Evolutionary conservation across 805 yeast species (phyloP), one percentile per base, ranked within the genome.

Genomic region (Candida nanaspora): DNA sequence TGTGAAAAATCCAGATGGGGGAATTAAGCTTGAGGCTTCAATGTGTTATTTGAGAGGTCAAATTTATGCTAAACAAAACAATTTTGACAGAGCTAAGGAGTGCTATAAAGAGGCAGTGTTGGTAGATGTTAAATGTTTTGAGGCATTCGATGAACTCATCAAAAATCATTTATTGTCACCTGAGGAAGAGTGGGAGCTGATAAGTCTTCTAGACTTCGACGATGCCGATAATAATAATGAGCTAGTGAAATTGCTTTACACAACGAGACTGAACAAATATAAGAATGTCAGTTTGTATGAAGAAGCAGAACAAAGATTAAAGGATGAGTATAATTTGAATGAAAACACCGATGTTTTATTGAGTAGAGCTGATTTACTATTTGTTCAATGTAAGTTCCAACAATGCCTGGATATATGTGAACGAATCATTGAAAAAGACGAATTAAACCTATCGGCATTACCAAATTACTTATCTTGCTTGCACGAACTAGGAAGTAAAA

Each of bases 71-170:
- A 80, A 82, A 46, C 89, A 83, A 53, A 86, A 86, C 57, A 86
- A 86, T 60, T 82, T 86, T 52, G 93, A 83, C 18, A 70, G 74
- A 46, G 98, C 98, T 0, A 87, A 85, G 52, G 88, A 84, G 40
- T 82, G 93, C 39, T 88, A 79, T 52, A 78, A 80, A 53, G 96
- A 87, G 53, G 96, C 98, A 1, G 79, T 89, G 0, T 50, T 76
- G 48, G 86, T 86, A 2, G 98, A 91, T 59, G 88, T 85, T 7
- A 86, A 88, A 58, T 93, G 97, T 61, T 91, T 69, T 58, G 98
- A 91, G 50, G 97, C 98, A 0, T 87, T 87, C 57, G 77, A 85
- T 51, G 88, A 84, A 55, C 70, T 91, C 38, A 72, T 85, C 2
- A 64, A 73, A 33, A 82, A 83, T 49, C 82, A 81, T 53, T 70